phyloP scores from a whole-genome alignment of 2,329 filamentous ascomycete species.

The Monosporascus ibericus region DNA sequence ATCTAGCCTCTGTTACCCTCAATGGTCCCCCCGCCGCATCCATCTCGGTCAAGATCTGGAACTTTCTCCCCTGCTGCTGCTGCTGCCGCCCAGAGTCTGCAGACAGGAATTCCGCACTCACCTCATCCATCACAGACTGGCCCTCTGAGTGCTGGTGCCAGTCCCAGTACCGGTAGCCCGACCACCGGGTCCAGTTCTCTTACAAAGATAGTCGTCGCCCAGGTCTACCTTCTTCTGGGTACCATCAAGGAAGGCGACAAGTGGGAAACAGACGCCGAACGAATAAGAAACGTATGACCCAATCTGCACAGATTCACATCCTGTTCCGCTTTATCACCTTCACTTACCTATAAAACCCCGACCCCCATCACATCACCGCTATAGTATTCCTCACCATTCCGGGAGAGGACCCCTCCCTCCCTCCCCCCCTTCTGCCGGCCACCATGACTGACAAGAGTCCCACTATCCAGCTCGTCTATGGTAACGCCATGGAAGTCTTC shows the following conservation, averaged over 20 bases:
- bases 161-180: conserved; percentile 56
- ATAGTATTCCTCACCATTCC: not conserved
- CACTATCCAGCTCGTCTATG: conserved; percentile 74
- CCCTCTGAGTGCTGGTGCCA: conserved; percentile 53
- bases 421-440: conserved; percentile 3
- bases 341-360: not conserved
- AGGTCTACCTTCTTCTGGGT: conserved; percentile 90
- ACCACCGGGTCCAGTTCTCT: conserved; percentile 58
- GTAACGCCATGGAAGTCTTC: conserved; percentile 98
- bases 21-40: conserved; percentile 27
- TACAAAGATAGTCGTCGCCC: conserved; percentile 89
- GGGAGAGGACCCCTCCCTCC: not conserved
- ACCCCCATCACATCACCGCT: not conserved
- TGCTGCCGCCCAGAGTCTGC: conserved; percentile 42
- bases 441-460: conserved; percentile 8
- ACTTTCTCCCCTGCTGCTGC: conserved; percentile 59
- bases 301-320: not conserved
- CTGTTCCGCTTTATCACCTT: conserved; percentile 2
- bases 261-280: conserved; percentile 88
- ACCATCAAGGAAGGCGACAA: conserved; percentile 90
- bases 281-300: conserved; percentile 75
- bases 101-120: conserved; percentile 50
- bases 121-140: conserved; percentile 52
- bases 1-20: conserved; percentile 24
- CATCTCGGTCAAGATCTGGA: conserved; percentile 48